Evolutionary conservation across 768 basidiomycete genomes (phyloP).

Genomic region (Pluteus cervinus): DNA sequence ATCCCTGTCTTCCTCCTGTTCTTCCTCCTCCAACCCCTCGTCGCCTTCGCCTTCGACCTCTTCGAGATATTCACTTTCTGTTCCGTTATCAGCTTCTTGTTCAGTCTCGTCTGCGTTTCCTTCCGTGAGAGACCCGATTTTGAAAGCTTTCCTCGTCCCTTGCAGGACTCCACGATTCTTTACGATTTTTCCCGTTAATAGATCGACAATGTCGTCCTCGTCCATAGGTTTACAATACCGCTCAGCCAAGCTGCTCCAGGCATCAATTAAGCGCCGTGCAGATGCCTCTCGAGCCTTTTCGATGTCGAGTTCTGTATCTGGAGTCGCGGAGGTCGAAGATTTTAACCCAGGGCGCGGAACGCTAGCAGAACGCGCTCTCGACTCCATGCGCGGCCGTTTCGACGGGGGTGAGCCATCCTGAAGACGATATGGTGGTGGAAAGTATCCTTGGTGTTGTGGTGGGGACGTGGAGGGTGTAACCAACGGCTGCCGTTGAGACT

Average conservation of each 20-base stretch:
- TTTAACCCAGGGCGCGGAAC: constrained; percentile 23
- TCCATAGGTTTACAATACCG: constrained; percentile 62
- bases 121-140: constrained; percentile 48
- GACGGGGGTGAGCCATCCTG: constrained; percentile 10
- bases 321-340: constrained; percentile 18
- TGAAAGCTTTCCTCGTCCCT: constrained; percentile 27
- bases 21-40: constrained; percentile 46
- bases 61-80: too few relatives aligned
- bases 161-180: constrained; percentile 68
- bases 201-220: constrained; percentile 76
- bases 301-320: constrained; percentile 31
- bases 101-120: constrained; percentile 25
- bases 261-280: constrained; percentile 46
- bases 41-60: constrained; percentile 47
- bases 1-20: constrained; percentile 50
- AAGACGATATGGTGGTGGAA: too few relatives aligned
- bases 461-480: constrained; percentile 1
- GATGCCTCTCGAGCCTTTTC: constrained; percentile 53
- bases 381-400: constrained; percentile 5
- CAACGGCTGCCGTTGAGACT: too few relatives aligned
- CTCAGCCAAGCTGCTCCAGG: constrained; percentile 65
- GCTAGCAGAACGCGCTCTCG: constrained; percentile 1
- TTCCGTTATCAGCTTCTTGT: constrained; percentile 33
- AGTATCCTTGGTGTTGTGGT: too few relatives aligned
- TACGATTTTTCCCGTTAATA: constrained; percentile 53